Evolutionary conservation across 2,329 filamentous ascomycete genomes (phyloP).

Genomic region (Sphaceloma murrayae): DNA sequence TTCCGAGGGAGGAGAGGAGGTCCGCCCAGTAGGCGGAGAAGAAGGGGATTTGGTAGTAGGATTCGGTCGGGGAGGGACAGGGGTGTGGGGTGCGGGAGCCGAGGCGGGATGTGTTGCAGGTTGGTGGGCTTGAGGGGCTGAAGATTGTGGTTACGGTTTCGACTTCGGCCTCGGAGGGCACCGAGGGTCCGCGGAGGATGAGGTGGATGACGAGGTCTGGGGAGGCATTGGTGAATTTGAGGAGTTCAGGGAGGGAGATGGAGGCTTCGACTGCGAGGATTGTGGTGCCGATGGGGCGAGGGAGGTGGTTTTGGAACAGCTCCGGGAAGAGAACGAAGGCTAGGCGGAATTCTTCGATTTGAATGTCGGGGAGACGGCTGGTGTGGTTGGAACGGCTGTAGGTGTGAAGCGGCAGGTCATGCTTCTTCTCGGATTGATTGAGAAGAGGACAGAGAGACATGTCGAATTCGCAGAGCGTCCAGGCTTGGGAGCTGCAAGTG

Average conservation of each 20-base stretch:
- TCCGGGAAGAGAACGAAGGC: slow-evolving; percentile 11
- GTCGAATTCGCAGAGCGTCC: slow-evolving; percentile 26
- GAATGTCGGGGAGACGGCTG: slow-evolving; percentile 2
- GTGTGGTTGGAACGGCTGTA: neutral
- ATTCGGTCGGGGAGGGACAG: neutral
- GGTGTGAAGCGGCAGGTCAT: slow-evolving; percentile 1
- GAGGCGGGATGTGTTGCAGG: slow-evolving; percentile 17
- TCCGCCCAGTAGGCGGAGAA: slow-evolving; percentile 13
- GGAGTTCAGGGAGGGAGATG: slow-evolving; percentile 1
- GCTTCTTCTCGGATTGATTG: neutral
- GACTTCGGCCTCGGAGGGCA: neutral
- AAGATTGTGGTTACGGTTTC: slow-evolving; percentile 25
- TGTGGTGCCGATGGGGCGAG: slow-evolving; percentile 1
- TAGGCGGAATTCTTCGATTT: slow-evolving; percentile 1
- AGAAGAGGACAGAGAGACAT: slow-evolving; percentile 23
- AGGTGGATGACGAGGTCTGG: slow-evolving; percentile 14
- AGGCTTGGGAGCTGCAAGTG: slow-evolving; percentile 20
- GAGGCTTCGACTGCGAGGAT: slow-evolving; percentile 14
- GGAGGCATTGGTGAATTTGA: neutral
- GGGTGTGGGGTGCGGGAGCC: slow-evolving; percentile 25
- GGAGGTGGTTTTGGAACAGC: slow-evolving; percentile 12
- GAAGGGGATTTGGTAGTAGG: slow-evolving; percentile 16
- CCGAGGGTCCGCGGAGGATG: slow-evolving; percentile 1
- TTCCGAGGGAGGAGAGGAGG: slow-evolving; percentile 5
- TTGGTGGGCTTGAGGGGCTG: neutral